Conservation (phyloP, 106 monocot species). For the Apostasia shenzhenica region DNA sequence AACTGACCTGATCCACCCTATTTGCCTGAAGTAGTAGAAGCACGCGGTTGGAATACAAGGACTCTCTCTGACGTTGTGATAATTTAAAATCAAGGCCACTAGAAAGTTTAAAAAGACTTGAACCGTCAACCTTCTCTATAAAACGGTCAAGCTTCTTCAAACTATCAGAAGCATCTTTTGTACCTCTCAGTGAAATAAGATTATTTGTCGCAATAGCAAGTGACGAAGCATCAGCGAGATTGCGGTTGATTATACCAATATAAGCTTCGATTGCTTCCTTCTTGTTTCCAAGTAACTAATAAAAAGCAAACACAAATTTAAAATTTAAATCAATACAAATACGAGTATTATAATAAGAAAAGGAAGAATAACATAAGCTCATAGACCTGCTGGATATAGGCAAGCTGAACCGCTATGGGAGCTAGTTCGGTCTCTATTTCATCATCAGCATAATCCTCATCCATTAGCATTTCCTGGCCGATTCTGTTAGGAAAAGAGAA, state of each 20-base stretch:
- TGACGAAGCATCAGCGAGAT: slow-evolving; percentile 75
- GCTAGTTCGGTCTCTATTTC: slow-evolving; percentile 94
- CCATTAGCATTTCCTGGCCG: slow-evolving; percentile 91
- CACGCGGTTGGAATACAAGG: slow-evolving; percentile 63
- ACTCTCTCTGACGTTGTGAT: slow-evolving; percentile 71
- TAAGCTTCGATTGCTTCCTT: slow-evolving; percentile 76
- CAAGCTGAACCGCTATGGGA: slow-evolving; percentile 84
- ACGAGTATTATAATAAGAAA: background rate
- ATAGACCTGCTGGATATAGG: slow-evolving; percentile 76
- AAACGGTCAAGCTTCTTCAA: slow-evolving; percentile 73
- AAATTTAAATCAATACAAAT: background rate
- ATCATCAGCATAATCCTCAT: slow-evolving; percentile 79
- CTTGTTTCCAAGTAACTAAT: slow-evolving; percentile 59
- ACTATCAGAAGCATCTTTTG: slow-evolving; percentile 87
- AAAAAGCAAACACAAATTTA: slow-evolving; percentile 15
- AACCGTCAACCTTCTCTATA: slow-evolving; percentile 41
- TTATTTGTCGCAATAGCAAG: slow-evolving; percentile 86
- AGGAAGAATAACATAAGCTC: background rate
- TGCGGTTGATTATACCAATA: slow-evolving; percentile 42
- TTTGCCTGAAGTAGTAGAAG: slow-evolving; percentile 91
- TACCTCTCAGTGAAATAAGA: slow-evolving; percentile 68
- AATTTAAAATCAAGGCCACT: slow-evolving; percentile 67
- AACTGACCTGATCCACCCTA: slow-evolving; percentile 76
- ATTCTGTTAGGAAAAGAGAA: slow-evolving; percentile 38
- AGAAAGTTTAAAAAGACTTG: slow-evolving; percentile 49